A percentile compares a stretch with the other conserved stretches of the same genome.
Conservation (phyloP, 805 yeast species). For the Hanseniaspora nectarophila region DNA sequence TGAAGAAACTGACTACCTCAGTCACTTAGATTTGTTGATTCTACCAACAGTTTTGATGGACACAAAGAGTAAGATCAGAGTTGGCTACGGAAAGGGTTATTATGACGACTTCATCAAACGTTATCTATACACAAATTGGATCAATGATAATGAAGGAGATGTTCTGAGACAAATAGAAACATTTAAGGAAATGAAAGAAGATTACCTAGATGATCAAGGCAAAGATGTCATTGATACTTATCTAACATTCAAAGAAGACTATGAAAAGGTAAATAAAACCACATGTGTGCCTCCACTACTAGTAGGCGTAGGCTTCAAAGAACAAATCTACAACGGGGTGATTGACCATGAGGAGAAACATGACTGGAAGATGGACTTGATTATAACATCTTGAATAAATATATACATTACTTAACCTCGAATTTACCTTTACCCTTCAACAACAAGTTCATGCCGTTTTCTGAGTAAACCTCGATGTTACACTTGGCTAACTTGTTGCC, state of each 20-base stretch:
- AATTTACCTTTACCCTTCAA: slow-evolving; percentile 43
- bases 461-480: slow-evolving; percentile 41
- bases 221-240: slow-evolving; percentile 17
- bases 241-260: not conserved
- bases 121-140: slow-evolving; percentile 26
- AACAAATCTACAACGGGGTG: slow-evolving; percentile 21
- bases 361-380: slow-evolving; percentile 26
- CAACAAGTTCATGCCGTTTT: slow-evolving; percentile 37
- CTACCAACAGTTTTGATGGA: slow-evolving; percentile 78
- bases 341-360: slow-evolving; percentile 24
- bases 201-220: slow-evolving; percentile 14
- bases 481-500: slow-evolving; percentile 28
- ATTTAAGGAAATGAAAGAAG: slow-evolving; percentile 1
- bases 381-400: slow-evolving; percentile 28
- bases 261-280: not conserved
- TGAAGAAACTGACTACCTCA: slow-evolving; percentile 19
- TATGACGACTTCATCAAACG: slow-evolving; percentile 66
- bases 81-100: slow-evolving; percentile 91
- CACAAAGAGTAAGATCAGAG: slow-evolving; percentile 34
- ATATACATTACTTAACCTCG: slow-evolving; percentile 34
- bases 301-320: slow-evolving; percentile 25
- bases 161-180: not conserved
- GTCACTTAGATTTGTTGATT: slow-evolving; percentile 53
- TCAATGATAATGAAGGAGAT: slow-evolving; percentile 4
- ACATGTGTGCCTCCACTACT: slow-evolving; percentile 20